These are phyloP conservation scores for Delphinella strobiligena DNA, from an alignment of 2,329 filamentous ascomycete species.

Conservation along the genomic window DNA sequence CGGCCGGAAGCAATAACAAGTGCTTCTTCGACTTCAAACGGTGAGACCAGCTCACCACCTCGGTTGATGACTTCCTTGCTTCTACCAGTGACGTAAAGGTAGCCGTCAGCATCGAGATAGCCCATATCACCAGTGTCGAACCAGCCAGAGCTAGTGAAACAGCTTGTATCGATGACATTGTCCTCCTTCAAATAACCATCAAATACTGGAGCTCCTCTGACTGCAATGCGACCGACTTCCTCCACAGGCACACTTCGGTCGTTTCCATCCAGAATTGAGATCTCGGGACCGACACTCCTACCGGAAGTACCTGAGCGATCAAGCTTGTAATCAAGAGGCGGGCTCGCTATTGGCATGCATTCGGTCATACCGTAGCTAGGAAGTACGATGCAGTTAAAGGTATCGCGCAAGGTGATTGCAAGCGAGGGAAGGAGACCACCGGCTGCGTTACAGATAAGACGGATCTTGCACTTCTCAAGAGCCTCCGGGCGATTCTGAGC, in stretches of 20 bases:
- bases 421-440: constrained; percentile 41
- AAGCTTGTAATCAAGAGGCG: constrained; percentile 39
- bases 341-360: constrained; percentile 47
- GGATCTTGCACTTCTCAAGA: constrained; percentile 32
- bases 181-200: constrained; percentile 37
- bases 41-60: constrained; percentile 47
- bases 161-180: constrained; percentile 31
- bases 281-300: constrained; percentile 38
- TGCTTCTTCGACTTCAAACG: constrained; percentile 47
- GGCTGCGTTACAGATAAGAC: constrained; percentile 45
- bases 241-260: constrained; percentile 21
- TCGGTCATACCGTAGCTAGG: constrained; percentile 50
- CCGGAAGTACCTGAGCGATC: constrained; percentile 44
- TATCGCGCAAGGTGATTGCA: constrained; percentile 36
- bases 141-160: constrained; percentile 39
- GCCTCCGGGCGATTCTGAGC: constrained; percentile 28
- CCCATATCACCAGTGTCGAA: constrained; percentile 46
- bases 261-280: constrained; percentile 36
- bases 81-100: constrained; percentile 42
- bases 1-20: constrained; percentile 36
- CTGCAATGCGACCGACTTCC: constrained; percentile 35
- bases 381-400: constrained; percentile 40
- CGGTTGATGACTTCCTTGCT: constrained; percentile 48
- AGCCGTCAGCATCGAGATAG: constrained; percentile 39
- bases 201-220: constrained; percentile 41